These are phyloP conservation scores for Sisymbrium altissimum DNA, from an alignment of 345 rosid genomes.

Conservation along the genomic window DNA sequence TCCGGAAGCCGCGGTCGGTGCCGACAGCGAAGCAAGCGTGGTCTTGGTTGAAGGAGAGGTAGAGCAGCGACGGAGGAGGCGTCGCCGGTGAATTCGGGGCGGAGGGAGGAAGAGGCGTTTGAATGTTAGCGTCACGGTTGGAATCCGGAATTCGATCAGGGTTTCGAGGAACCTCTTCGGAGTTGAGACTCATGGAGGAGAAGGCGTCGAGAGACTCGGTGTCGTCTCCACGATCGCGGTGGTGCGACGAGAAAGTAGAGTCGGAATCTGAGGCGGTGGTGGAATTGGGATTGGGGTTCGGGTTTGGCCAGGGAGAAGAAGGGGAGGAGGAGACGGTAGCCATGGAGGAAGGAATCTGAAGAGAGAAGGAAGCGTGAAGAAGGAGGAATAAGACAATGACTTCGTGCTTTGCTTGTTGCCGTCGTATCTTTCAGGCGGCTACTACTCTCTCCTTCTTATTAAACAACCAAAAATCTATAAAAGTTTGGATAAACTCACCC, in stretches of 20 bases:
- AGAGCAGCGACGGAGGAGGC: constrained; percentile 44
- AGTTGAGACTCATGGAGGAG: constrained; percentile 41
- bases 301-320: constrained; percentile 55
- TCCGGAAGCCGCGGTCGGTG: constrained; percentile 88
- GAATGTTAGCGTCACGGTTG: constrained; percentile 18
- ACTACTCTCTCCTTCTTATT: neutral
- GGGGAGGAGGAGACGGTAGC: constrained; percentile 69
- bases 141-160: constrained; percentile 19
- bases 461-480: neutral
- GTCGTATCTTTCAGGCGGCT: constrained; percentile 32
- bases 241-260: constrained; percentile 11
- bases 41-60: constrained; percentile 87
- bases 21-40: constrained; percentile 84
- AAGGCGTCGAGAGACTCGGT: constrained; percentile 49
- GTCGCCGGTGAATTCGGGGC: constrained; percentile 19
- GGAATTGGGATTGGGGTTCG: constrained; percentile 26
- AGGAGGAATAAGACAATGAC: constrained; percentile 1
- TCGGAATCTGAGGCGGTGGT: constrained; percentile 15
- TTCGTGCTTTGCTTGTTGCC: constrained; percentile 35
- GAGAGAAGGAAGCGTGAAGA: constrained; percentile 19
- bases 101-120: constrained; percentile 32
- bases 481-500: neutral
- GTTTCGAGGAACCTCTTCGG: constrained; percentile 3
- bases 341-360: constrained; percentile 39
- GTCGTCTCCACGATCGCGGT: constrained; percentile 35